Base-by-base conservation (phyloP, 192 early-diverging fungal species). In the Coemansia sp. region DNA sequence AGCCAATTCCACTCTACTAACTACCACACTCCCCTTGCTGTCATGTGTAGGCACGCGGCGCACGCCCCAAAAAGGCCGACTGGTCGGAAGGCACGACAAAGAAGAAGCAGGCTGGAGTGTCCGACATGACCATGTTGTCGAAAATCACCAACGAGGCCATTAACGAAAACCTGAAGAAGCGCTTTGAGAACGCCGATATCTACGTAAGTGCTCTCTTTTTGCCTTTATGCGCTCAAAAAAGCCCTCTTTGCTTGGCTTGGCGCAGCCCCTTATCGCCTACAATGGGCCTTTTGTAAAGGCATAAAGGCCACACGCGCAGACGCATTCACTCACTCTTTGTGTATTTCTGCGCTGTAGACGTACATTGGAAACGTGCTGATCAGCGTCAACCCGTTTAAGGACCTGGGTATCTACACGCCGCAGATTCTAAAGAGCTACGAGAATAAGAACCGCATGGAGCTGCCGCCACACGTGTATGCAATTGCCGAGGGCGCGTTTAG, bases 391-490 rank as follows among this genome's bases (percentile, higher is more conserved):
- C 97, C 97, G 23, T 99, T 96, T 86, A 91, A 90, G 68, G 94
- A 96, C 68, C 84, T 98, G 45, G 93, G 93, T 37, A 95, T 97
- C 59, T 99, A 97, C 69, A 95, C 94, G 3, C 89, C 93, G 56
- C 90, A 92, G 53, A 88, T 97, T 47, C 88, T 99, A 58, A 84
- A 89, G 61, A 86, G 84, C 62, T 97, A 96, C 76, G 84, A 86
- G 72, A 94, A 93, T 59, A 90, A 93, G 76, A 95, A 93, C 71
- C 79, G 87, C 63, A 76, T 92, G 53, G 92, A 92, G 84, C 88
- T 95, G 68, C 88, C 96, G 36, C 97, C 97, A n/a, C 97, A 99
- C 76, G 93, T 99, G 11, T 99, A 92, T 82, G 97, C 97, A 20
- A 89, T 97, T 67, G 96, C 97, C 25, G 97, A 99, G 73, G 84